These are phyloP conservation scores for Scedosporium boydii DNA, from an alignment of 2,329 filamentous ascomycete genomes.

Conservation along the genomic window DNA sequence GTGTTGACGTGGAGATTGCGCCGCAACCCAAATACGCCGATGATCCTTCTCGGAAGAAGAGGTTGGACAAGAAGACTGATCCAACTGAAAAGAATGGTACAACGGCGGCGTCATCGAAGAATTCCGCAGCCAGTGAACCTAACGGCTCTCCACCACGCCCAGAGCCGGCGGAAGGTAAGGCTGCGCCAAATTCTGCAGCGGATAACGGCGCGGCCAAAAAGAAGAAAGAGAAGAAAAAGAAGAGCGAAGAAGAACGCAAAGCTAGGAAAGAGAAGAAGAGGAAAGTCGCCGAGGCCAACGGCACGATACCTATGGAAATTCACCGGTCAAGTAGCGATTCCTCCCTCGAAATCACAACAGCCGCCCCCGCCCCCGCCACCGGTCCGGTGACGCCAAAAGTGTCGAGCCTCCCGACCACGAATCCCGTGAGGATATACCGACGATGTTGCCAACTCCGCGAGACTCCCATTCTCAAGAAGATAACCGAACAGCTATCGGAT, in stretches of 20 bases:
- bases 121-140: background rate
- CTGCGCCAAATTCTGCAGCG: constrained; percentile 13
- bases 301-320: constrained; percentile 75
- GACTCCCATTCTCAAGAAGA: constrained; percentile 81
- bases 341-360: constrained; percentile 18
- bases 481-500: constrained; percentile 77
- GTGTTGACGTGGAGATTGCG: constrained; percentile 94
- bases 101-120: background rate
- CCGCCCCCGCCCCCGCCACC: background rate
- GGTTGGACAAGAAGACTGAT: constrained; percentile 25
- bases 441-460: constrained; percentile 91
- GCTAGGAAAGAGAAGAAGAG: constrained; percentile 85
- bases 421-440: constrained; percentile 85
- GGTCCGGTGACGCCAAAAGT: constrained; percentile 18
- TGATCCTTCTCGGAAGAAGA: constrained; percentile 17
- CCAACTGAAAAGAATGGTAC: constrained; percentile 57
- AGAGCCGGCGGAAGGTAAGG: constrained; percentile 28
- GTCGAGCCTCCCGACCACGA: constrained; percentile 60
- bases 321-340: constrained; percentile 61
- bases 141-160: background rate
- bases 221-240: constrained; percentile 95
- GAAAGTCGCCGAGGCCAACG: constrained; percentile 77
- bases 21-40: constrained; percentile 73
- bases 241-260: constrained; percentile 85
- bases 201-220: constrained; percentile 43